Evolutionary conservation across 352 stramenopile genomes (phyloP).

Genomic region (Pythium brassicae): DNA sequence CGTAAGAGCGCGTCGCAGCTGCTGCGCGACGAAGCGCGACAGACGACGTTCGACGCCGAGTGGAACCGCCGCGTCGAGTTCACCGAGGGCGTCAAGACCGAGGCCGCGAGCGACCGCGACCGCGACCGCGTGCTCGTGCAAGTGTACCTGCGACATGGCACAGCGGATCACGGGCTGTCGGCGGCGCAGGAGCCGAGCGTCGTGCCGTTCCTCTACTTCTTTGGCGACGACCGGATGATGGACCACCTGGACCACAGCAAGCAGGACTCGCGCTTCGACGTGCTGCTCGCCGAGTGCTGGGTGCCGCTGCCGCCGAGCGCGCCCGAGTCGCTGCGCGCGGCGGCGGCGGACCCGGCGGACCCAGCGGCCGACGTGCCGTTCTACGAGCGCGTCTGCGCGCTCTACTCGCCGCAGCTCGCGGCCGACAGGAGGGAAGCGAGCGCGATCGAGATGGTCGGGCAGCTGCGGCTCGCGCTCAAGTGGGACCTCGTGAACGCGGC

Average conservation of each 20-base stretch:
- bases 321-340: slow-evolving; percentile 9
- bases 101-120: slow-evolving; percentile 7
- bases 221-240: slow-evolving; percentile 83
- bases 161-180: slow-evolving; percentile 71
- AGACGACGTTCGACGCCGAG: slow-evolving; percentile 55
- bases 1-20: slow-evolving; percentile 6
- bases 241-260: slow-evolving; percentile 85
- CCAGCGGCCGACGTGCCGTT: slow-evolving; percentile 30
- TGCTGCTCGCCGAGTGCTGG: slow-evolving; percentile 75
- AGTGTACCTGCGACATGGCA: slow-evolving; percentile 71
- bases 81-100: slow-evolving; percentile 36
- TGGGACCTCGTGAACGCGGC: slow-evolving; percentile 72
- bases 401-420: slow-evolving; percentile 44
- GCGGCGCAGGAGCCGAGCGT: slow-evolving; percentile 79
- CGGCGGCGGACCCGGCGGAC: slow-evolving; percentile 14
- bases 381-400: slow-evolving; percentile 57
- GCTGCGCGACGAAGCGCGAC: slow-evolving; percentile 1
- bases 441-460: slow-evolving; percentile 60
- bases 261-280: slow-evolving; percentile 75
- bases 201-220: slow-evolving; percentile 86
- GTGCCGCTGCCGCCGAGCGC: slow-evolving; percentile 53
- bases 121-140: slow-evolving; percentile 54
- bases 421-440: slow-evolving; percentile 5
- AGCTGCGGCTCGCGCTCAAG: slow-evolving; percentile 70
- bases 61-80: slow-evolving; percentile 86